Evolutionary conservation across 495 filamentous ascomycete species (phyloP).

Genomic region (Penicillium crystallinum): DNA sequence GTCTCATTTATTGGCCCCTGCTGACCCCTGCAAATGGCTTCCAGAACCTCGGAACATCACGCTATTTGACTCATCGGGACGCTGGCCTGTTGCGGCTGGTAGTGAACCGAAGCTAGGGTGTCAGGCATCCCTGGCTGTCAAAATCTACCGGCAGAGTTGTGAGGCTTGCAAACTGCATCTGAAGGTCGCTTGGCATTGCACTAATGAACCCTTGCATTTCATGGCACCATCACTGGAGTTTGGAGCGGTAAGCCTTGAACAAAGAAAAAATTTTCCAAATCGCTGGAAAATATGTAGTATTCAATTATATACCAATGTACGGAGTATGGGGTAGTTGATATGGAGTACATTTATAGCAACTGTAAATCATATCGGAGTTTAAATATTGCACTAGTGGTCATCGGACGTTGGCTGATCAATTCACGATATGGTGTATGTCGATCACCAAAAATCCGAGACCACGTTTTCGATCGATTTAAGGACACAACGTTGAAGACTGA

Average conservation of each 20-base stretch:
- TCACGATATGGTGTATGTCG: no score
- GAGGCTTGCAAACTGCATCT: not conserved
- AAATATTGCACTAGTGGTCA: not conserved
- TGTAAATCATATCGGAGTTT: not conserved
- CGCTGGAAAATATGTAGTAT: no score
- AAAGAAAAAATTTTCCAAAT: no score
- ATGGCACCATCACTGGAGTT: not conserved
- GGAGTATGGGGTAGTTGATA: no score
- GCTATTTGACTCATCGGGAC: not conserved
- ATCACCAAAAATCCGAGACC: no score
- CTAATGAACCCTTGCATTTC: not conserved
- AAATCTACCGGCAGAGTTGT: not conserved
- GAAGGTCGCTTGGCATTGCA: not conserved
- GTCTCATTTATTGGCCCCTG: not conserved
- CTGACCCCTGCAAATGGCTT: not conserved
- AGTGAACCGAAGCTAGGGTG: not conserved
- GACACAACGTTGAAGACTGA: no score
- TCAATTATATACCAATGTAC: no score
- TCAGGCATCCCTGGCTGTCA: not conserved
- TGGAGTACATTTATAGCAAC: no score
- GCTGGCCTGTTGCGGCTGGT: not conserved
- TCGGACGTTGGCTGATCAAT: not conserved
- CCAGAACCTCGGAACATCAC: not conserved
- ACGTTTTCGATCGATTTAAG: no score
- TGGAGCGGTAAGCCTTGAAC: not conserved